Percentiles rank a stretch among this genome's conserved stretches.
Evolutionary conservation across 768 basidiomycete species (phyloP).

Genomic region (Lactarius pseudohatsudake): DNA sequence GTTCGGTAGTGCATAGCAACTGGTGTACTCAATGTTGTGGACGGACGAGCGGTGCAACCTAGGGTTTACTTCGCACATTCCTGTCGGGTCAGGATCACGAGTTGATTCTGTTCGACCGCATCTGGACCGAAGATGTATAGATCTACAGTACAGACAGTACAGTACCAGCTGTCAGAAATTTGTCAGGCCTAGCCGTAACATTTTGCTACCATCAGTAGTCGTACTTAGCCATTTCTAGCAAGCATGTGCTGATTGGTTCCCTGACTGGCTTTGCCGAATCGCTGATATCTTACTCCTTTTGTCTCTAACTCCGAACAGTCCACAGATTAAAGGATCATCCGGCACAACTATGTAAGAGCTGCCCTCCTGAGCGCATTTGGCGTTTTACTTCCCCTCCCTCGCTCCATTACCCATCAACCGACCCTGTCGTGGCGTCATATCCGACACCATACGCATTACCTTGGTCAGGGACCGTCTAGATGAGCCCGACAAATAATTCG

Average conservation of each 20-base stretch:
- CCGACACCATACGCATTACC: not conserved
- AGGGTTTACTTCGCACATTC: too few species aligned
- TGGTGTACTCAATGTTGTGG: too few species aligned
- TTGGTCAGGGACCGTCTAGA: not conserved
- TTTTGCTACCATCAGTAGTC: not conserved
- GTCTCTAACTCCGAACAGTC: not conserved
- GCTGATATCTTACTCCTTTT: not conserved
- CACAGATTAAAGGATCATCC: not conserved
- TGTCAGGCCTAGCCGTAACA: not conserved
- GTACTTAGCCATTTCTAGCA: not conserved
- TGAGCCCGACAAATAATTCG: not conserved
- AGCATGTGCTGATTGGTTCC: not conserved
- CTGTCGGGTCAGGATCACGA: not conserved
- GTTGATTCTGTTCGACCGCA: not conserved
- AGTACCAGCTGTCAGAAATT: not conserved
- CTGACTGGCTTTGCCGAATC: not conserved
- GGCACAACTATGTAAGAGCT: slow-evolving; percentile 5
- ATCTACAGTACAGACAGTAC: not conserved
- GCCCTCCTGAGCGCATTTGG: not conserved
- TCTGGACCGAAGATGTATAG: not conserved
- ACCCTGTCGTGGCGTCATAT: not conserved
- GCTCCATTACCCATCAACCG: not conserved
- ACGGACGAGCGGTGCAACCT: too few species aligned
- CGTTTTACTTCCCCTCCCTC: not conserved
- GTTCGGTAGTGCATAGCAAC: too few species aligned